Base-by-base conservation (phyloP, 2,329 filamentous ascomycete genomes). In the Alternaria sp. region DNA sequence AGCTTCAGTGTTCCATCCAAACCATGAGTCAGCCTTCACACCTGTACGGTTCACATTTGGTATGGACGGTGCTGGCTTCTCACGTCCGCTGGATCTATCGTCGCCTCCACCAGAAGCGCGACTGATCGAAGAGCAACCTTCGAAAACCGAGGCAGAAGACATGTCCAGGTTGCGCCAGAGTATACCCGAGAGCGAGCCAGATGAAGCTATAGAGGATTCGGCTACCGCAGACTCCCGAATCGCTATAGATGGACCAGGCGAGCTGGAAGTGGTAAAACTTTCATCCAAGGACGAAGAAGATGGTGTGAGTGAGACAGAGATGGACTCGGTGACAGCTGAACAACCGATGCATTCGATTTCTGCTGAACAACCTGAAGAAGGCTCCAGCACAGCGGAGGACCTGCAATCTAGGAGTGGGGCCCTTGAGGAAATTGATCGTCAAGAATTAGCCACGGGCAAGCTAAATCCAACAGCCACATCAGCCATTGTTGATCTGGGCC, bases 11-110 rank as follows among this genome's bases (percentile, higher is more conserved):
- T 54, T 66, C 14, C 71, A 75, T 47, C 67, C 67, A 12, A 70
- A 70, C 16, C 76, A 78, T 39, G 74, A 77, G 51, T 75, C 75
- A 4, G 75, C 70, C 3, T 78, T 76, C 26, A 77, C 75, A 3
- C 75, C 76, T 43, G 64, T 78, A 7, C 64, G 76, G 7, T 78
- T 78, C 36, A 72, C 73, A 2, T 78, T 78, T 43, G 76, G 76
- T 5, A 64, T 75, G 49, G 76, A 78, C 62, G 75, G 72, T 2
- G 59, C 70, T 39, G 62, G 64, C 2, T 70, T 68, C 43, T 75
- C 69, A 8, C 66, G 68, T 12, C 67, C 60, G 7, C 14, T 66
- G 26, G 64, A 69, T 11, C 48, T 66, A 9, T 70, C 67, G n/a
- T 69, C 67, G 7, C 64, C 66, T 12, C 48, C 59, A 24, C 66